A percentile compares a stretch with the other conserved stretches of the same genome.
phyloP scores from a whole-genome alignment of 371 early-diverging fungal species.

The Phascolomyces articulosus region DNA sequence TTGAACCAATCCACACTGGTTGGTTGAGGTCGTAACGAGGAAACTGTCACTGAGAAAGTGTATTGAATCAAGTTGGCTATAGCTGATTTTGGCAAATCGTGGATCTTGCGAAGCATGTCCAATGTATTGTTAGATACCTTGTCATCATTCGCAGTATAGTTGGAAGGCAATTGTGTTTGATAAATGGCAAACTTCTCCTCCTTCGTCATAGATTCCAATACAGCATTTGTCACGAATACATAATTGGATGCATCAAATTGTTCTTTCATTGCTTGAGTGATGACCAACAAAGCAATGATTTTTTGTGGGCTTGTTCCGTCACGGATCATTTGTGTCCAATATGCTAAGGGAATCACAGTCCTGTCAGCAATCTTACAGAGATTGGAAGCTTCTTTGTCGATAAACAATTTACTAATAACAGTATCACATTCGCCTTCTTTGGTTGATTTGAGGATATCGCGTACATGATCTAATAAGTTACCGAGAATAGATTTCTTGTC shows the following conservation, averaged over 20 bases:
- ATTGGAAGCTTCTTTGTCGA: constrained; percentile 35
- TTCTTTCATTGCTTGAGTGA: constrained; percentile 12
- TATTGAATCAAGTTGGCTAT: constrained; percentile 6
- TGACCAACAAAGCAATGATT: constrained; percentile 35
- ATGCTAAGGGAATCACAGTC: background rate
- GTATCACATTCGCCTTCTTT: background rate
- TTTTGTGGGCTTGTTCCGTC: constrained; percentile 18
- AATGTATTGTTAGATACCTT: constrained; percentile 6
- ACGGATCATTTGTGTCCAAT: constrained; percentile 38
- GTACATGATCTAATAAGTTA: background rate
- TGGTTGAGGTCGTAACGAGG: background rate
- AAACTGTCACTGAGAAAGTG: background rate
- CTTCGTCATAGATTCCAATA: background rate
- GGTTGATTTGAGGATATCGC: background rate
- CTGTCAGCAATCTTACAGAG: constrained; percentile 17
- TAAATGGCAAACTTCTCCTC: constrained; percentile 6
- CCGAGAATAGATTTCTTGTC: background rate
- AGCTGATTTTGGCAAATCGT: background rate
- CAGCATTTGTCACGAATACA: background rate
- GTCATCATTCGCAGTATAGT: background rate
- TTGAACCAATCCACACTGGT: constrained; percentile 9
- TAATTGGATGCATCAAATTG: background rate
- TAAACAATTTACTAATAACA: constrained; percentile 25
- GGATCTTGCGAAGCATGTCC: background rate
- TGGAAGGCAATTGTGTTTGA: background rate